Base-by-base conservation (phyloP, 2,329 filamentous ascomycete species). In the Beauveria scarabaeidicola region DNA sequence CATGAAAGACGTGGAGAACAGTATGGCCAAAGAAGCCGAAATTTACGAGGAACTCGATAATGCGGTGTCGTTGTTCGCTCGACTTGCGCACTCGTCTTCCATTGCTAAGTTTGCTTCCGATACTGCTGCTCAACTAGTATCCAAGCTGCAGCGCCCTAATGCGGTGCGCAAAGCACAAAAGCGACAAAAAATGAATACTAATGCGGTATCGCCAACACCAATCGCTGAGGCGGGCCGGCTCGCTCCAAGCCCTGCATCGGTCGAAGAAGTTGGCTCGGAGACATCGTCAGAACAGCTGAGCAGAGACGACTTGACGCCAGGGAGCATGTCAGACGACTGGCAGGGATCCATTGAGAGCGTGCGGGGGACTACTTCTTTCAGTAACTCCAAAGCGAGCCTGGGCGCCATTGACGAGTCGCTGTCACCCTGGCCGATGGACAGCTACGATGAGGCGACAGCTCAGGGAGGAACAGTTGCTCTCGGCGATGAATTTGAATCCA, bases 1-100 rank as follows among this genome's bases (percentile, higher is more conserved):
- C 5, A 72, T 81, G 8, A 79, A 82, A 59, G 80, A 82, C 61
- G 65, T 68, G 21, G 69, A 75, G 27, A 64, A 67, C 19, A 69
- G 66, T 8, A 68, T 81, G 5, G 72, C 75, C 3, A 72, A 51
- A n/a, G 36, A 52, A 36, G 36, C 44, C 4, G 55, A 58, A 25
- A 13, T 58, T 2, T 58, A 51, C 19, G 21, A 58, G 25, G 55
- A 52, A 15, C 36, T 58, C 25, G 55, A 58, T 13, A 51, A 58
- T 36, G 55, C 55, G 9, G 46, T 58, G 47, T 51, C 55, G 8
- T 19, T 58, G 15, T 52, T 58, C 25, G 38, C 36, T 52, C 55
- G 47, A 13, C 21, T 58, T 25, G 38, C 46, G 13, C 47, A 58
- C 10, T 44, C 55, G 7, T 51, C 55, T 23, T 38, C 55, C 2